These are phyloP conservation scores for Aspergillus biplanus DNA, from an alignment of 495 filamentous ascomycete species.

Conservation along the genomic window DNA sequence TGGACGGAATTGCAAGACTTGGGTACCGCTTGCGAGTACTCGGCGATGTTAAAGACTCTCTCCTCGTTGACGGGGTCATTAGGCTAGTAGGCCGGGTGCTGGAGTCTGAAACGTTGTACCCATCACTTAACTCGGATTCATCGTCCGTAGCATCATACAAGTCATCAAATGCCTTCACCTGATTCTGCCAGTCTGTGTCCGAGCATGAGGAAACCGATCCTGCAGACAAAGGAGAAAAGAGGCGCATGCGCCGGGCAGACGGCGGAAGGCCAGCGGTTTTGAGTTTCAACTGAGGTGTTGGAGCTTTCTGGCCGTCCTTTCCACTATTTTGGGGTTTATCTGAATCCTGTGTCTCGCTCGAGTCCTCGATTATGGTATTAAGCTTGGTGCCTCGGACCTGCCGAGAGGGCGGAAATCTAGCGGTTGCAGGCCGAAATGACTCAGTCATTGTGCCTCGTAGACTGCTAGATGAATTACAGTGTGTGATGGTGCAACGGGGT, in stretches of 20 bases:
- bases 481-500: constrained; percentile 14
- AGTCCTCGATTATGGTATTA: constrained; percentile 89
- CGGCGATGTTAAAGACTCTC: constrained; percentile 44
- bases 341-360: constrained; percentile 35
- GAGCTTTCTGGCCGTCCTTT: constrained; percentile 7
- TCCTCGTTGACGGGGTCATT: constrained; percentile 39
- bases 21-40: constrained; percentile 58
- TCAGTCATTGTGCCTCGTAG: constrained; percentile 56
- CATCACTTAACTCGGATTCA: constrained; percentile 60
- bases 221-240: constrained; percentile 43
- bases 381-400: constrained; percentile 71
- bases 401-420: constrained; percentile 61
- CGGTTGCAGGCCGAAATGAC: constrained; percentile 61
- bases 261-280: constrained; percentile 41
- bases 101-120: constrained; percentile 45
- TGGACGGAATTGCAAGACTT: constrained; percentile 73
- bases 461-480: constrained; percentile 27
- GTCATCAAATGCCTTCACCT: constrained; percentile 70
- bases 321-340: constrained; percentile 16
- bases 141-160: constrained; percentile 82
- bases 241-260: constrained; percentile 34
- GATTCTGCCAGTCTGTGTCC: constrained; percentile 50
- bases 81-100: constrained; percentile 47
- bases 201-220: constrained; percentile 47
- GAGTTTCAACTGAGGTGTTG: constrained; percentile 40